Base-by-base conservation (phyloP, 371 early-diverging fungal species). In the Mortierella sp. region DNA sequence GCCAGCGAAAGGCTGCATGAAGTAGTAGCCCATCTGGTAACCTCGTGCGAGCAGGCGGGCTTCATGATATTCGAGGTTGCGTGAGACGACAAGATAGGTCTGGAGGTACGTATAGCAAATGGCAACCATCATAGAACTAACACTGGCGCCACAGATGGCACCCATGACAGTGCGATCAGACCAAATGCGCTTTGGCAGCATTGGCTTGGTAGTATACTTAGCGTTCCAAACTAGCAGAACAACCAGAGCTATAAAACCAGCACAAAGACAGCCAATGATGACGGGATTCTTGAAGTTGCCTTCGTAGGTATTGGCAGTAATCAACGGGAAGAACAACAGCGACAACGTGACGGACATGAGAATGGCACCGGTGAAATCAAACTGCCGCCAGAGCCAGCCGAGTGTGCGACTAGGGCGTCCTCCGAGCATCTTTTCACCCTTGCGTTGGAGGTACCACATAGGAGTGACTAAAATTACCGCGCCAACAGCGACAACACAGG, bases 171-270 rank as follows among this genome's bases (percentile, higher is more conserved):
- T 77, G 55, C 77, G 77, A 26, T 77, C 57, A 38, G 77, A 70
- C 77, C 77, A 77, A 24, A 77, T 77, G 19, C 77, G 70, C 77
- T 68, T 77, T 19, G 77, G 71, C 70, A 77, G 28, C 70, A 77
- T 54, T 31, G 77, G 77, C 42, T 68, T 68, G 21, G 26, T 77
- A 21, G 77, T 28, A 71, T 21, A 77, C 54, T 71, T 70, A 26
- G 55, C 38, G 52, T 76, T 68, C 77, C 77, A 76, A 3, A 76
- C 28, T 42, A 76, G 44, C 38, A 76, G 31, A 52, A 34, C 13
- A 21, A 42, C 45, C 19, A 76, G 52, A 38, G 26, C 1, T 14
- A 76, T 57, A 28, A 9, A 52, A 16, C 77, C 71, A 52, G 71
- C 71, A 21, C 70, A 70, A 44, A 77, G 71, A 21, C 70, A 70